Conservation (phyloP, 148 eudicot species). For the Mesembryanthemum crystallinum region DNA sequence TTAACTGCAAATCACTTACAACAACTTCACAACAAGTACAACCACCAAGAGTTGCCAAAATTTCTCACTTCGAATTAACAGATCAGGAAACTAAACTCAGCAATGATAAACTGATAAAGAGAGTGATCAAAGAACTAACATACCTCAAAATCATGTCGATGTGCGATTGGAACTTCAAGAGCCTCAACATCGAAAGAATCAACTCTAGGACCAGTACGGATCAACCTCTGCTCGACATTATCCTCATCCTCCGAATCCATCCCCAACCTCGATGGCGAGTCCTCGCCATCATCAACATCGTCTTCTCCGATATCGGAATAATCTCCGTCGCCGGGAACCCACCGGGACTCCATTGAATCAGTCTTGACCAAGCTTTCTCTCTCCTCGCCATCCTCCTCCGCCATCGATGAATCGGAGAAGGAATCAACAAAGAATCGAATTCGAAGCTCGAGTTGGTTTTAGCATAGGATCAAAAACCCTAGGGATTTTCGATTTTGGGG, state of each 20-base stretch:
- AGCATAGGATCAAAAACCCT: conserved; percentile 16
- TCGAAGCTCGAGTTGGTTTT: not conserved
- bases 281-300: conserved; percentile 43
- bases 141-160: conserved; percentile 74
- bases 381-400: conserved; percentile 49
- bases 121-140: not conserved
- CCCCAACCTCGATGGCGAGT: conserved; percentile 32
- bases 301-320: conserved; percentile 47
- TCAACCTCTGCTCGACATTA: conserved; percentile 53
- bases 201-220: conserved; percentile 82
- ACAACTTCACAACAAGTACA: not conserved
- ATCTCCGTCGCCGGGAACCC: conserved; percentile 67
- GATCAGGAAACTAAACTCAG: not conserved
- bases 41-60: not conserved
- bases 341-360: conserved; percentile 73
- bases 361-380: conserved; percentile 48
- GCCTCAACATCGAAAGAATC: conserved; percentile 96
- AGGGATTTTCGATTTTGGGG: too few species aligned
- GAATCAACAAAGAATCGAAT: not conserved
- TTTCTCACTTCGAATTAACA: not conserved
- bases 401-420: conserved; percentile 3
- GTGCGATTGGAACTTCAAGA: conserved; percentile 87
- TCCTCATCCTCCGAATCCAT: conserved; percentile 70
- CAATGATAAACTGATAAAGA: not conserved
- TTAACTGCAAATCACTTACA: not conserved